These are phyloP conservation scores for Candida neerlandica DNA, from an alignment of 1,139 yeast genomes.

Conservation along the genomic window DNA sequence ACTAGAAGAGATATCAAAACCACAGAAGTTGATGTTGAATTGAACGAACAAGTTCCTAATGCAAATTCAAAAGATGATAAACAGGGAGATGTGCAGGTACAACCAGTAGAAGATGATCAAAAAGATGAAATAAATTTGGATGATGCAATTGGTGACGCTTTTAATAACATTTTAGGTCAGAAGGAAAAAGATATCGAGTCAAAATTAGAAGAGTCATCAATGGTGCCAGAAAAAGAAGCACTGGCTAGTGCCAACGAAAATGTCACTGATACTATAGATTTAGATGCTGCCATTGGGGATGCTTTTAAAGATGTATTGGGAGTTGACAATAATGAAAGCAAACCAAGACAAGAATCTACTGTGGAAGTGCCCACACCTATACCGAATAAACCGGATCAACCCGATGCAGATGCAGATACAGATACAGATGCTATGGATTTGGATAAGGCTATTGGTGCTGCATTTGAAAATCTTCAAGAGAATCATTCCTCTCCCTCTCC, in stretches of 20 bases:
- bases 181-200: background rate
- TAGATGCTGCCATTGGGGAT: conserved; percentile 26
- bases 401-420: conserved; percentile 9
- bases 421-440: conserved; percentile 17
- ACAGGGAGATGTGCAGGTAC: background rate
- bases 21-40: too few relatives aligned
- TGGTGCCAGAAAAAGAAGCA: background rate
- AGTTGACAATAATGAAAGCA: background rate
- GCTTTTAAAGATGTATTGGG: conserved; percentile 21
- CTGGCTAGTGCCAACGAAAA: conserved; percentile 9
- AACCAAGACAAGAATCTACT: background rate
- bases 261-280: conserved; percentile 9
- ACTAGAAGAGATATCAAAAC: too few relatives aligned
- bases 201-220: background rate
- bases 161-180: conserved; percentile 11
- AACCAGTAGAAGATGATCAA: background rate
- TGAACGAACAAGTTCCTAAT: conserved; percentile 8
- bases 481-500: background rate
- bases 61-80: background rate
- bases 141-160: conserved; percentile 13
- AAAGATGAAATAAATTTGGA: conserved; percentile 17
- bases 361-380: background rate
- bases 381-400: background rate
- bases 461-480: conserved; percentile 16
- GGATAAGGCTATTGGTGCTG: conserved; percentile 14